Percentiles rank a stretch among this genome's conserved stretches.
These are phyloP conservation scores for Tolypocladium tundrense DNA, from an alignment of 2,329 filamentous ascomycete genomes.

Conservation along the genomic window DNA sequence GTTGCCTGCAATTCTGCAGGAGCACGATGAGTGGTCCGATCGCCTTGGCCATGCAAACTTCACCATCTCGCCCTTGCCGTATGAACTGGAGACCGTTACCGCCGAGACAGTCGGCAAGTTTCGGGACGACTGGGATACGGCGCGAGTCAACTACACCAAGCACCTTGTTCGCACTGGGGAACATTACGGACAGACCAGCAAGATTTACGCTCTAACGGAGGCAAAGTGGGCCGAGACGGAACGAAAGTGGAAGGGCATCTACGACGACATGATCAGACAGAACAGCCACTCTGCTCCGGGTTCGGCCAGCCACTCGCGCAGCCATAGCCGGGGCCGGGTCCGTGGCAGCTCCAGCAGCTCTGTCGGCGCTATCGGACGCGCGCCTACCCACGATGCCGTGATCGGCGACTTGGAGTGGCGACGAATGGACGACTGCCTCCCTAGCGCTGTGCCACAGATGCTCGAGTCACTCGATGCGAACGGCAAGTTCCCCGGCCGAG, in stretches of 20 bases:
- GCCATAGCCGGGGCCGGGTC: slow-evolving; percentile 28
- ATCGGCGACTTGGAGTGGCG: slow-evolving; percentile 33
- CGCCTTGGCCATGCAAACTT: slow-evolving; percentile 90
- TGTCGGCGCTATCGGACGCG: slow-evolving; percentile 24
- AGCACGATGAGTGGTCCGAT: slow-evolving; percentile 73
- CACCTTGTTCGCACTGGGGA: slow-evolving; percentile 81
- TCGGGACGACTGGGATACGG: slow-evolving; percentile 71
- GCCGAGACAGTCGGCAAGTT: slow-evolving; percentile 50
- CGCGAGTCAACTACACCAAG: slow-evolving; percentile 78
- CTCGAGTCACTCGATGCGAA: slow-evolving; percentile 58
- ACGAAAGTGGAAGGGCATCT: slow-evolving; percentile 58
- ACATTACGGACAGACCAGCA: slow-evolving; percentile 83
- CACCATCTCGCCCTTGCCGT: slow-evolving; percentile 74
- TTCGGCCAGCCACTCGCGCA: slow-evolving; percentile 20
- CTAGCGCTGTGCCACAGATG: slow-evolving; percentile 58
- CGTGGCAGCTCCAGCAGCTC: slow-evolving; percentile 28
- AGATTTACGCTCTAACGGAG: slow-evolving; percentile 76
- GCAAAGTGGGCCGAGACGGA: slow-evolving; percentile 83
- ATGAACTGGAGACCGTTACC: slow-evolving; percentile 54
- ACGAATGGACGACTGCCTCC: slow-evolving; percentile 42
- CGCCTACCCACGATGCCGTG: slow-evolving; percentile 23
- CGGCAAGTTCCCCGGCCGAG: slow-evolving; percentile 79
- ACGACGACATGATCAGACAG: slow-evolving; percentile 53
- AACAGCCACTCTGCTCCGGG: slow-evolving; percentile 22
- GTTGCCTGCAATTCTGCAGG: slow-evolving; percentile 55